phyloP scores from a whole-genome alignment of 2,329 filamentous ascomycete species.

The Phialophora expanda region DNA sequence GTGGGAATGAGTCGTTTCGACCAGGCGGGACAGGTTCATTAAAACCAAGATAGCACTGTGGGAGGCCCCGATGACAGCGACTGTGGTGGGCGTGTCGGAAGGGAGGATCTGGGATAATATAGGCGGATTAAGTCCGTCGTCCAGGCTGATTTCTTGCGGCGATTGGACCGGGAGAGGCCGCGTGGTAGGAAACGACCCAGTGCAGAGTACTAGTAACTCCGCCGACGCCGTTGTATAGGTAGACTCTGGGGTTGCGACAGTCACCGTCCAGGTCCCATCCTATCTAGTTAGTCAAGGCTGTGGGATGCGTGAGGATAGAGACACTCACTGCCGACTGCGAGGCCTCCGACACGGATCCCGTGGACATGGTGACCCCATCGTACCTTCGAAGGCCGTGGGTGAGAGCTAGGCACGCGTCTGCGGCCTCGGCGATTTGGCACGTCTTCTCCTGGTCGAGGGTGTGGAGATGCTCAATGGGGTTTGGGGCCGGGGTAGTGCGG shows the following conservation, averaged over 20 bases:
- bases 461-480: slow-evolving; percentile 61
- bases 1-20: slow-evolving; percentile 55
- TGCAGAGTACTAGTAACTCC: slow-evolving; percentile 62
- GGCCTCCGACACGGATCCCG: slow-evolving; percentile 46
- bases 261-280: background rate
- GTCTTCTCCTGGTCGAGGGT: slow-evolving; percentile 62
- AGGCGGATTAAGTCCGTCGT: slow-evolving; percentile 56
- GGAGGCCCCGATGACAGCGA: slow-evolving; percentile 66
- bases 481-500: slow-evolving; percentile 55
- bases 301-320: background rate
- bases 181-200: slow-evolving; percentile 59
- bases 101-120: slow-evolving; percentile 46
- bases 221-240: slow-evolving; percentile 28
- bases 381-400: slow-evolving; percentile 50
- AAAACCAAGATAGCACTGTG: slow-evolving; percentile 68
- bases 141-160: slow-evolving; percentile 56
- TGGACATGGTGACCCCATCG: slow-evolving; percentile 45
- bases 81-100: slow-evolving; percentile 46
- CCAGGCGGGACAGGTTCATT: slow-evolving; percentile 63
- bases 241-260: background rate
- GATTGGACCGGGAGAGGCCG: slow-evolving; percentile 51
- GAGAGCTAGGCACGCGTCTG: slow-evolving; percentile 59
- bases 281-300: background rate
- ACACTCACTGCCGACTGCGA: slow-evolving; percentile 30
- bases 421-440: slow-evolving; percentile 63